A percentile compares a stretch with the other conserved stretches of the same genome.
Conservation (phyloP, 2,329 filamentous ascomycete species). For the Malbranchea cinnamomea region DNA sequence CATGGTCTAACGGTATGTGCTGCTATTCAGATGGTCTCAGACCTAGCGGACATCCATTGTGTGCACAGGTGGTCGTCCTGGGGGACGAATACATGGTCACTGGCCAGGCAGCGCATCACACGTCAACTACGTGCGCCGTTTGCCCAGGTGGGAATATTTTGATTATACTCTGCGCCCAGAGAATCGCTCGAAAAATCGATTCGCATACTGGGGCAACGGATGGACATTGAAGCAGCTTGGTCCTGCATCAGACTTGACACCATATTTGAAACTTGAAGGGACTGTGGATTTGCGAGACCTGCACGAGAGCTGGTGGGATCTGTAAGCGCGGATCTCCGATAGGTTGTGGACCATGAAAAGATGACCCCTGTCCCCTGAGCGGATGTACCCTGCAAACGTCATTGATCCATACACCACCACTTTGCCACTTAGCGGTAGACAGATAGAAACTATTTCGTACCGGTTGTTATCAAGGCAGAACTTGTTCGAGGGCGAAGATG, state of each 20-base stretch:
- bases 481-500: too few species aligned
- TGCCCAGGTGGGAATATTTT: conserved; percentile 45
- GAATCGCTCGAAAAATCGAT: conserved; percentile 28
- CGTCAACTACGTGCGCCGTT: conserved; percentile 41
- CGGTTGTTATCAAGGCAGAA: too few species aligned
- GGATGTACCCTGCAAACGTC: too few species aligned
- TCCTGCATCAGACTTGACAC: conserved; percentile 43
- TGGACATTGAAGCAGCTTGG: conserved; percentile 46
- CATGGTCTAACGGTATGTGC: conserved; percentile 54
- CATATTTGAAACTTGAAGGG: conserved; percentile 43
- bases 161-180: conserved; percentile 39
- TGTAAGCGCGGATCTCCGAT: too few species aligned
- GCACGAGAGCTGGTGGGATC: conserved; percentile 54
- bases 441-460: too few species aligned
- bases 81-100: conserved; percentile 49
- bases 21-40: background rate
- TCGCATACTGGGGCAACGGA: conserved; percentile 51
- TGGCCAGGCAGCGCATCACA: conserved; percentile 56
- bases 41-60: too few species aligned
- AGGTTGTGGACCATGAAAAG: conserved; percentile 1
- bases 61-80: too few species aligned
- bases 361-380: too few species aligned
- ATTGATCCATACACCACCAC: too few species aligned
- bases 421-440: too few species aligned
- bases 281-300: conserved; percentile 46